phyloP scores from a whole-genome alignment of 179 eudicot species.

The Actinidia chinensis region DNA sequence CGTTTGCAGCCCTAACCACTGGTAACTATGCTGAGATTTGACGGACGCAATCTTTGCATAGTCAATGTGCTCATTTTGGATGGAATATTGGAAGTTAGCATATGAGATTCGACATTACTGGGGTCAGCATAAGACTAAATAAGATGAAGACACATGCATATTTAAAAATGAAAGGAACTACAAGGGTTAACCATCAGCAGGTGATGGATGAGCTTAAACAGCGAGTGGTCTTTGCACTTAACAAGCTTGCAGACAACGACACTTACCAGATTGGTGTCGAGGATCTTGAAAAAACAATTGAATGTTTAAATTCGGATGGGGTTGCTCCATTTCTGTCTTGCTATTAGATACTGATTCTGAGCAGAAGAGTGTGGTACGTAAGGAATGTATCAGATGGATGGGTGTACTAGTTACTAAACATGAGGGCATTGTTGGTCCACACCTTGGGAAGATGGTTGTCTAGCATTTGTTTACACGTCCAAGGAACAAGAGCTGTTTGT shows the following conservation, averaged over 20 bases:
- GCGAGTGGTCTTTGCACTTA: conserved; percentile 59
- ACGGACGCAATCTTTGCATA: background rate
- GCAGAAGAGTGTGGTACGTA: conserved; percentile 72
- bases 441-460: conserved; percentile 68
- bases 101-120: background rate
- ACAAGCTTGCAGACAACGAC: conserved; percentile 81
- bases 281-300: conserved; percentile 60
- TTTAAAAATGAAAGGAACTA: conserved; percentile 48
- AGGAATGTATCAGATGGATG: conserved; percentile 72
- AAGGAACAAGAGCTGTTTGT: conserved; percentile 82
- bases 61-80: background rate
- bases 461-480: conserved; percentile 67
- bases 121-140: background rate
- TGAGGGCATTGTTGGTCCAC: conserved; percentile 45
- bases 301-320: conserved; percentile 61
- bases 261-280: conserved; percentile 72
- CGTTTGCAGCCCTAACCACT: conserved; percentile 1
- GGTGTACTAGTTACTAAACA: conserved; percentile 57
- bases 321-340: conserved; percentile 67
- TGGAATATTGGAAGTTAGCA: background rate
- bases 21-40: conserved; percentile 1
- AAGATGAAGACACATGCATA: conserved; percentile 53
- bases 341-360: conserved; percentile 71
- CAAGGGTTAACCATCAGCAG: conserved; percentile 58
- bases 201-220: conserved; percentile 67